phyloP scores from a whole-genome alignment of 805 yeast species.

The Teunomyces panamensis region DNA sequence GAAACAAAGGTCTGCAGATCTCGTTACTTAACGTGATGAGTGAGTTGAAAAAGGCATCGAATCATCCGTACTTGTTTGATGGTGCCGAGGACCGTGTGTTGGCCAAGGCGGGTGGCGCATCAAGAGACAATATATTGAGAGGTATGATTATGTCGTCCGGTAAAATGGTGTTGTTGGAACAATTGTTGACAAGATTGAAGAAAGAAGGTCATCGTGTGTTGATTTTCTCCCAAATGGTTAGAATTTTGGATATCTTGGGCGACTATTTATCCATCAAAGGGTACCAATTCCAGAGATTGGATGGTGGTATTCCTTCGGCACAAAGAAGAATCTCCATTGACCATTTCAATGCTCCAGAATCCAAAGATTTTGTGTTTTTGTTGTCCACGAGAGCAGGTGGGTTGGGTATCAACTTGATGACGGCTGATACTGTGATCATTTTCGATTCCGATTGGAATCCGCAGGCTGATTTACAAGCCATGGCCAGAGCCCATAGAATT shows the following conservation, averaged over 20 bases:
- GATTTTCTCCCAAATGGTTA: slow-evolving; percentile 95
- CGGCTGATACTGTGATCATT: slow-evolving; percentile 97
- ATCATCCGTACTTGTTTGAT: slow-evolving; percentile 94
- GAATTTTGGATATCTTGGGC: slow-evolving; percentile 91
- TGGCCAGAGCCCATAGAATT: slow-evolving; percentile 99
- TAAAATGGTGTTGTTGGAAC: slow-evolving; percentile 94
- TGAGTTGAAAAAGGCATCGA: slow-evolving; percentile 93
- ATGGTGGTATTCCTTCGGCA: slow-evolving; percentile 94
- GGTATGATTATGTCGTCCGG: slow-evolving; percentile 98
- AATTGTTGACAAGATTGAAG: slow-evolving; percentile 74
- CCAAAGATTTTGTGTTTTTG: slow-evolving; percentile 86
- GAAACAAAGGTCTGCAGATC: slow-evolving; percentile 74
- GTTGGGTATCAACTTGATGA: slow-evolving; percentile 95
- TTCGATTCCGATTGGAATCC: slow-evolving; percentile 99
- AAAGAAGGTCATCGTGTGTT: slow-evolving; percentile 96
- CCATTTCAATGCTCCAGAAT: slow-evolving; percentile 91
- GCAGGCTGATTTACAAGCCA: slow-evolving; percentile 97
- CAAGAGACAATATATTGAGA: slow-evolving; percentile 77
- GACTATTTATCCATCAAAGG: slow-evolving; percentile 90
- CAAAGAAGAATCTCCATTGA: slow-evolving; percentile 94
- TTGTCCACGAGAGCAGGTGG: slow-evolving; percentile 98
- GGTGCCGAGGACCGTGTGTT: slow-evolving; percentile 84
- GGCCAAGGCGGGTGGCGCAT: slow-evolving; percentile 55
- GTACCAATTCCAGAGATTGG: slow-evolving; percentile 83
- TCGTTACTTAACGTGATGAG: slow-evolving; percentile 89